phyloP scores from a whole-genome alignment of 2,329 filamentous ascomycete genomes.

The Trichoderma semiorbis region DNA sequence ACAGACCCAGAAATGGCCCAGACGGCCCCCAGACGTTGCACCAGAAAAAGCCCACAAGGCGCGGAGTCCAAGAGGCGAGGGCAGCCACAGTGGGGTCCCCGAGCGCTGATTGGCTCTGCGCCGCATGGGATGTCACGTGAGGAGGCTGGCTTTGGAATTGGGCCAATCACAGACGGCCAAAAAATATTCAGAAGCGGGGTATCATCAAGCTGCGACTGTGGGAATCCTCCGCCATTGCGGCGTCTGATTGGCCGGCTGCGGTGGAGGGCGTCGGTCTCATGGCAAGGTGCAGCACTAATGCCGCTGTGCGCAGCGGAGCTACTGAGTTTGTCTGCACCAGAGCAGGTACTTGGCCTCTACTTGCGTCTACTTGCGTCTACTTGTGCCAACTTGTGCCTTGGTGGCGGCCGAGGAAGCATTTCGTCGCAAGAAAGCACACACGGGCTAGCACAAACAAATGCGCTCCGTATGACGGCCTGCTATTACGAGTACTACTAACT shows the following conservation, averaged over 20 bases:
- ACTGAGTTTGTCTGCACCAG: slow-evolving; percentile 9
- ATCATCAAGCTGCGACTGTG: slow-evolving; percentile 6
- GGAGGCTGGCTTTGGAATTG: background rate
- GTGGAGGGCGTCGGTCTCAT: slow-evolving; percentile 12
- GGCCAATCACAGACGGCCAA: background rate
- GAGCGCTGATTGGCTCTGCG: background rate
- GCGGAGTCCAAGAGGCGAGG: background rate
- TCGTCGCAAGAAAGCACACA: background rate
- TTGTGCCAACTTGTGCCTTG: background rate
- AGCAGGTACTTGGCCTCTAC: background rate
- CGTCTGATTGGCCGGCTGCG: background rate
- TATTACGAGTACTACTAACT: background rate
- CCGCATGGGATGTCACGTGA: background rate
- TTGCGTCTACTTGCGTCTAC: background rate
- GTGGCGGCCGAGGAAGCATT: background rate
- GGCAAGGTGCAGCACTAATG: slow-evolving; percentile 15
- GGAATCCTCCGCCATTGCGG: background rate
- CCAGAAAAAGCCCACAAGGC: background rate
- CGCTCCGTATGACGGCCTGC: background rate
- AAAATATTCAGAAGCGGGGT: background rate
- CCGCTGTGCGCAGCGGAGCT: slow-evolving; percentile 5
- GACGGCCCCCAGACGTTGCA: background rate
- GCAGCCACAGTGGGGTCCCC: slow-evolving; percentile 7
- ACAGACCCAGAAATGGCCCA: background rate
- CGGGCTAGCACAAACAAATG: background rate